A percentile compares a stretch with the other conserved stretches of the same genome.
phyloP scores from a whole-genome alignment of 2,329 filamentous ascomycete species.

The Tolypocladium inflatum region DNA sequence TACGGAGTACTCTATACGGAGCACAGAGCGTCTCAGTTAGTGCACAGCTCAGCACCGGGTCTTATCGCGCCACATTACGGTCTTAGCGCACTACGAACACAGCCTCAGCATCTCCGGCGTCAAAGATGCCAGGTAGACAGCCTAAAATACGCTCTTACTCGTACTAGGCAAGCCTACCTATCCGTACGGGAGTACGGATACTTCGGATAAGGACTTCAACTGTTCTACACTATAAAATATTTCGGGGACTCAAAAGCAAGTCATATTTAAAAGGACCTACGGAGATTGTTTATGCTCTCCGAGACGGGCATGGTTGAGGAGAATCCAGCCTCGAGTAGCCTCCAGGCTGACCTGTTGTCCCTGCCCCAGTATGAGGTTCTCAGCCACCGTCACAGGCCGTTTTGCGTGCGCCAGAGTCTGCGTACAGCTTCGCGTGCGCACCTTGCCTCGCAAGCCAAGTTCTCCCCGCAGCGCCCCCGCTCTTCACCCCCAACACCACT shows the following conservation, averaged over 20 bases:
- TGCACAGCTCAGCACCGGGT: background rate
- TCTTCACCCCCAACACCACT: background rate
- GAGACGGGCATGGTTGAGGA: background rate
- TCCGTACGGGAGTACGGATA: background rate
- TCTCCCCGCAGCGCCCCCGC: background rate
- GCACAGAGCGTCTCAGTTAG: background rate
- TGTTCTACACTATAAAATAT: background rate
- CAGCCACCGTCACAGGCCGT: no score
- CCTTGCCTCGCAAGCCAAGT: background rate
- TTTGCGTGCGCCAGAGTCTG: background rate
- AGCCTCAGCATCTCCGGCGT: background rate
- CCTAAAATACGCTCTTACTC: background rate
- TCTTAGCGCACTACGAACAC: background rate
- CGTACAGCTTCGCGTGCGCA: background rate
- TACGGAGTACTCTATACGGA: background rate
- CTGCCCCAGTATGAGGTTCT: background rate
- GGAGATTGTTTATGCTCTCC: background rate
- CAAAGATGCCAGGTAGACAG: background rate
- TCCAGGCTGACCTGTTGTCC: background rate
- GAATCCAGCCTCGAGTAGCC: background rate
- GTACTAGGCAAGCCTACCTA: background rate
- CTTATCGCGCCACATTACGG: background rate
- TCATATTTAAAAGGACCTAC: background rate
- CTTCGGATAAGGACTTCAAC: background rate
- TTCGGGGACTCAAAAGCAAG: background rate